These are phyloP conservation scores for Xylaria grammica DNA, from an alignment of 495 filamentous ascomycete species.

Conservation along the genomic window DNA sequence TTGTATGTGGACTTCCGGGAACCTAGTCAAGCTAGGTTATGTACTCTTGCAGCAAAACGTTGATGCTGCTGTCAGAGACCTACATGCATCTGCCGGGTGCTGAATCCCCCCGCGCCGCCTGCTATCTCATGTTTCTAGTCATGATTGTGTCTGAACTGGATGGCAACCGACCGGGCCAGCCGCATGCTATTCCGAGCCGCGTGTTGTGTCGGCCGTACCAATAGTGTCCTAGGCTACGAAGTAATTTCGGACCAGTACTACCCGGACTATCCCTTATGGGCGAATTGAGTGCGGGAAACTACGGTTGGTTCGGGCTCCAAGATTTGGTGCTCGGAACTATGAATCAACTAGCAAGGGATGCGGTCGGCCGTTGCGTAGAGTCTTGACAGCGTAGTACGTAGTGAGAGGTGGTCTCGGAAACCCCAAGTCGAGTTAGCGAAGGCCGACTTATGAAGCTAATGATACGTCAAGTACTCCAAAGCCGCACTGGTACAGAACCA, in stretches of 20 bases:
- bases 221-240: background rate
- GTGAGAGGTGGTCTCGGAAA: background rate
- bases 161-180: background rate
- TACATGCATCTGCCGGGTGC: background rate
- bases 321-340: background rate
- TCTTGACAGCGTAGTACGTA: background rate
- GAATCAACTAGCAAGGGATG: background rate
- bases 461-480: conserved; percentile 5
- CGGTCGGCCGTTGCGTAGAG: background rate
- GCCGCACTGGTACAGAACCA: background rate
- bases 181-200: background rate
- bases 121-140: background rate
- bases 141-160: background rate
- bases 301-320: background rate
- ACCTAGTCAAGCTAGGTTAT: background rate
- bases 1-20: background rate
- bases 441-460: background rate
- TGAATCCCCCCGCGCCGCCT: background rate
- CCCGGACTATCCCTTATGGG: background rate
- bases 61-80: background rate
- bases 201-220: background rate
- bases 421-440: background rate
- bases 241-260: background rate
- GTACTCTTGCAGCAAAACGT: background rate
- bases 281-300: background rate